Conservation (phyloP, 257 asterid genomes). For the Solanum chaucha region DNA sequence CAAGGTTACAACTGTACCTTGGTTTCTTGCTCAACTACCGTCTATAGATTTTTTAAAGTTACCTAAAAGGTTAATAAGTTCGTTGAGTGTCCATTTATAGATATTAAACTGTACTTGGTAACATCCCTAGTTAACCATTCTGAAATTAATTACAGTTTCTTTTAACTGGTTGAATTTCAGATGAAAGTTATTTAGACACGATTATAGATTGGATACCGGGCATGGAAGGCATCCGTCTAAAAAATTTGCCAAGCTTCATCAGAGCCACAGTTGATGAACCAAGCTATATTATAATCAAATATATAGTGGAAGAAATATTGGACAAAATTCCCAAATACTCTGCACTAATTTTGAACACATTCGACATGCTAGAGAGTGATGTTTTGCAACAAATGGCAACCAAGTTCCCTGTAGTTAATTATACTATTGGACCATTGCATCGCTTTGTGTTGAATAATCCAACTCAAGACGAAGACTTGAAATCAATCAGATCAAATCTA, state of each 20-base stretch:
- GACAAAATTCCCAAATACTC: constrained; percentile 9
- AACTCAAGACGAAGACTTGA: too few species aligned
- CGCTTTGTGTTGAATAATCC: too few species aligned
- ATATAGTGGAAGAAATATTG: neutral
- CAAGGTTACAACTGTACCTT: too few species aligned
- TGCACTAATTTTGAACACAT: constrained; percentile 18
- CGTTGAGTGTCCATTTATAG: neutral
- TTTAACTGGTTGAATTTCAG: neutral
- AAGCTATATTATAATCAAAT: neutral
- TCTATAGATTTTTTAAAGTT: neutral
- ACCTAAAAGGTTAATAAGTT: neutral
- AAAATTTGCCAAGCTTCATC: constrained; percentile 19
- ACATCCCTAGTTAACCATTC: neutral
- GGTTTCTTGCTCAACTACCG: too few species aligned
- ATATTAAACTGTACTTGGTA: neutral
- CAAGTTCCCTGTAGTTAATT: too few species aligned
- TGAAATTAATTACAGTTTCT: neutral
- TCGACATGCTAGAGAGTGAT: too few species aligned
- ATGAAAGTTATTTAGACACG: constrained; percentile 15
- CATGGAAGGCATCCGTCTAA: constrained; percentile 17
- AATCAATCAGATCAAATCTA: too few species aligned
- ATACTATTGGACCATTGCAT: too few species aligned
- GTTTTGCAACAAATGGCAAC: too few species aligned
- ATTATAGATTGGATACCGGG: constrained; percentile 19
- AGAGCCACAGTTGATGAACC: constrained; percentile 15